These are phyloP conservation scores for Tulasnella sp. DNA, from an alignment of 768 basidiomycete species.

Conservation along the genomic window DNA sequence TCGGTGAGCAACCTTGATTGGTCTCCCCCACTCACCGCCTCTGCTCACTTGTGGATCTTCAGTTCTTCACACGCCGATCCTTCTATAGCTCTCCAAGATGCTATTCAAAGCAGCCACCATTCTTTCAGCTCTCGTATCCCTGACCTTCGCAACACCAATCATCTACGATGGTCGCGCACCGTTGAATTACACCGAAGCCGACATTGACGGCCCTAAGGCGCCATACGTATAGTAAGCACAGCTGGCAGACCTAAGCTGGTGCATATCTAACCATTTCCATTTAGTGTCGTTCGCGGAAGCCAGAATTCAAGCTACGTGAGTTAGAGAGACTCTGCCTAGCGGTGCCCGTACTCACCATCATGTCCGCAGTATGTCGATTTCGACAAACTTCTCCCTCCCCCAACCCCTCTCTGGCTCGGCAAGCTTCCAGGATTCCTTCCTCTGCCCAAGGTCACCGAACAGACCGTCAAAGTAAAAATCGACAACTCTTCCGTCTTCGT, in stretches of 20 bases:
- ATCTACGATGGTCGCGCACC: conserved; percentile 52
- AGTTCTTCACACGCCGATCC: neutral
- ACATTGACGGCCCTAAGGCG: conserved; percentile 42
- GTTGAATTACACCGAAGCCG: conserved; percentile 36
- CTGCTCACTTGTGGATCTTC: neutral
- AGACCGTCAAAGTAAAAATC: conserved; percentile 46
- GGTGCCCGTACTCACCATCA: neutral
- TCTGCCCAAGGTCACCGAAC: conserved; percentile 35
- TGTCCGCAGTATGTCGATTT: conserved; percentile 12
- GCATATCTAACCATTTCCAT: neutral
- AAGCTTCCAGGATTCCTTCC: conserved; percentile 14
- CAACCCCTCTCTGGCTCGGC: conserved; percentile 47
- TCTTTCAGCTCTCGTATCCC: neutral
- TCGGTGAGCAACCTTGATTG: neutral
- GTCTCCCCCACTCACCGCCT: neutral
- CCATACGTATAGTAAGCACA: conserved; percentile 48
- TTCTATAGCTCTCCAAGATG: neutral
- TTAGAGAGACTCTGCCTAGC: conserved; percentile 1
- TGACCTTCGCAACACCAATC: conserved; percentile 27
- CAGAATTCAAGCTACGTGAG: conserved; percentile 45
- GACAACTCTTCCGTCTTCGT: conserved; percentile 31
- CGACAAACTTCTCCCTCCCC: conserved; percentile 23
- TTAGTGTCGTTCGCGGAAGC: conserved; percentile 50
- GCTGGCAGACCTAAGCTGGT: neutral
- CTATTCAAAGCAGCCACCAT: neutral